Base-by-base conservation (phyloP, 1,284 basidiomycete genomes). In the Ceratobasidium papillatum region DNA sequence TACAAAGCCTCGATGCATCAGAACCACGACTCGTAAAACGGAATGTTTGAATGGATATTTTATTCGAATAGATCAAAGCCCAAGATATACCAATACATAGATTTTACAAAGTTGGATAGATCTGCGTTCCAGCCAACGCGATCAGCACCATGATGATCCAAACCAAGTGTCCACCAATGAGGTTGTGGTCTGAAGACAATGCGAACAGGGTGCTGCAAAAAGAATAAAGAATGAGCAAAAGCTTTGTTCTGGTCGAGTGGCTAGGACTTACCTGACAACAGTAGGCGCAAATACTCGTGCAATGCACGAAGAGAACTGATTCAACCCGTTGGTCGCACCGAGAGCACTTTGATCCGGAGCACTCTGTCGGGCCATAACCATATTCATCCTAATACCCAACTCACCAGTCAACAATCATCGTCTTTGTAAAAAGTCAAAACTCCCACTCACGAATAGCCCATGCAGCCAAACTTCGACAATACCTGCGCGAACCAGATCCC, bases 281-380 rank as follows among this genome's bases (percentile, higher is more conserved):
- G 43, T 54, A 3, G 66, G 66, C 2, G 66, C 66, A 45, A 71
- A 71, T 41, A 71, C 47, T 22, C 66, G 34, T n/a, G 66, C 66
- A 2, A 59, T 7, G 22, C 66, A 71, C 52, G 45, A 25, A 7
- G 54, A 71, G 17, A 71, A 41, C 61, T 77, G 77, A 41, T 76
- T 74, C 36, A 77, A 38, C 0, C 77, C 77, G 36, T 77, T 77
- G 2, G 72, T 75, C 0, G 75, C 56, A 19, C 77, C 77, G 5
- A 77, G 65, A 1, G 66, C 66, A 7, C 66, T 52, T 38, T 45
- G 34, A 30, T 71, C 66, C 25, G 66, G 66, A 2, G 66, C 66
- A n/a, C 38, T 43, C 19, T 71, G 51, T 19, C 54, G 19, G 11
- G 66, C 66, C 9, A 71, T 71, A 12, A 71, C 38, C 66, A 71